Evolutionary conservation across 1,139 yeast species (phyloP).

Genomic region (Insectozyma bohioensis): DNA sequence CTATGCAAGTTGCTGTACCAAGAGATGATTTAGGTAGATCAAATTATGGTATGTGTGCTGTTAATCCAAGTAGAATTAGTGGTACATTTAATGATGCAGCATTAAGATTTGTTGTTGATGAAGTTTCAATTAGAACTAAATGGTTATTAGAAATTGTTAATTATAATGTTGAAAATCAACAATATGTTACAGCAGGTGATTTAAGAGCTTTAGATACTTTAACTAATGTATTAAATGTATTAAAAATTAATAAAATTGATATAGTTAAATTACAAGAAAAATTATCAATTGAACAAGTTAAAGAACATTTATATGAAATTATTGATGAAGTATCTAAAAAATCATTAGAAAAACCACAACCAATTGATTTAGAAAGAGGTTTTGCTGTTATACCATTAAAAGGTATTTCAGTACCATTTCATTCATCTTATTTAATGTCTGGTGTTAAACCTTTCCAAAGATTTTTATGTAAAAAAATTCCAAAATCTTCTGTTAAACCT

Average conservation of each 20-base stretch:
- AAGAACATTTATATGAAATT: conserved; percentile 82
- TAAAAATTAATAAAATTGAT: conserved; percentile 92
- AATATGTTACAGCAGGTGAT: conserved; percentile 98
- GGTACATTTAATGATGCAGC: conserved; percentile 91
- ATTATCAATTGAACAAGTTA: conserved; percentile 83
- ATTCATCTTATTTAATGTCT: conserved; percentile 92
- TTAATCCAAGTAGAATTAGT: conserved; percentile 91
- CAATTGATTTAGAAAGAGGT: conserved; percentile 95
- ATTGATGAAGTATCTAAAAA: conserved; percentile 81
- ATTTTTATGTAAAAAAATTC: conserved; percentile 93
- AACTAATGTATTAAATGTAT: conserved; percentile 87
- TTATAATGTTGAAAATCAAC: conserved; percentile 97
- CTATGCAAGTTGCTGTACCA: conserved; percentile 99
- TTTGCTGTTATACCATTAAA: conserved; percentile 97
- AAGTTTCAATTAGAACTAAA: conserved; percentile 74
- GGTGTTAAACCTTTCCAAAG: conserved; percentile 99
- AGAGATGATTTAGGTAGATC: conserved; percentile 94
- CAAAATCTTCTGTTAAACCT: conserved; percentile 93
- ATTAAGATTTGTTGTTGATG: conserved; percentile 89
- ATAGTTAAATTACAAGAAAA: conserved; percentile 82
- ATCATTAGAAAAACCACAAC: conserved; percentile 87
- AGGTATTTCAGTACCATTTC: conserved; percentile 99
- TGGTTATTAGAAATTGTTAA: conserved; percentile 98
- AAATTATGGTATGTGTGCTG: conserved; percentile 98
- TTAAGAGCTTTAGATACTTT: conserved; percentile 90